Percentiles rank a stretch among this genome's conserved stretches.
Conservation (phyloP, 192 early-diverging fungal species). For the Neocallimastix lanati region DNA sequence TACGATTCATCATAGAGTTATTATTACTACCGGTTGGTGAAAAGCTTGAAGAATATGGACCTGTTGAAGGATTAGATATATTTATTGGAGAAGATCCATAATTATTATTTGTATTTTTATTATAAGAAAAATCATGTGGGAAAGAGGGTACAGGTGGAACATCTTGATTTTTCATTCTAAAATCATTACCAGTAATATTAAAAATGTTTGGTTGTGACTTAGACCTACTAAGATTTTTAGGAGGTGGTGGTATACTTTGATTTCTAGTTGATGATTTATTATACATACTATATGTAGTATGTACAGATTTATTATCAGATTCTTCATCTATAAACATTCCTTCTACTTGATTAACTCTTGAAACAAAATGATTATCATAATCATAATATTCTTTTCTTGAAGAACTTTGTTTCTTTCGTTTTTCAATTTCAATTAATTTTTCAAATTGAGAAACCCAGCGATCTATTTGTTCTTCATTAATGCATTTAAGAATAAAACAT, state of each 20-base stretch:
- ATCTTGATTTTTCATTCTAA: not conserved
- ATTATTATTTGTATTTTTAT: too few relatives aligned
- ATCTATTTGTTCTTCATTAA: slow-evolving; percentile 80
- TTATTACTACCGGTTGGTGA: too few relatives aligned
- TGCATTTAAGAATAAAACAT: slow-evolving; percentile 71
- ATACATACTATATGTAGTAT: not conserved
- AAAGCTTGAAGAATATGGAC: too few relatives aligned
- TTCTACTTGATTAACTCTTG: not conserved
- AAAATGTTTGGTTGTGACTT: not conserved
- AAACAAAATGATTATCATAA: not conserved
- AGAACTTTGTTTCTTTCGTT: slow-evolving; percentile 7
- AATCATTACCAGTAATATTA: not conserved
- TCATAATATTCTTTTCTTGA: not conserved
- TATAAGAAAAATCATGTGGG: too few relatives aligned
- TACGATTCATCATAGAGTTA: not conserved
- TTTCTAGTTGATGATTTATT: slow-evolving; percentile 3
- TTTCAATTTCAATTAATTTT: slow-evolving; percentile 37
- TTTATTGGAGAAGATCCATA: too few relatives aligned
- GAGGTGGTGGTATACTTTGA: slow-evolving; percentile 2
- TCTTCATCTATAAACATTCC: not conserved
- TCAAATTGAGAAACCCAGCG: slow-evolving; percentile 71
- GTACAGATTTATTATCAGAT: not conserved
- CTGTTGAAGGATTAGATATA: too few relatives aligned
- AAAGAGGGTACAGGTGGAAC: not conserved
- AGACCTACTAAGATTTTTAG: not conserved